Base-by-base conservation (phyloP, 108 stramenopile genomes). In the Stephanodiscus minutulus region DNA sequence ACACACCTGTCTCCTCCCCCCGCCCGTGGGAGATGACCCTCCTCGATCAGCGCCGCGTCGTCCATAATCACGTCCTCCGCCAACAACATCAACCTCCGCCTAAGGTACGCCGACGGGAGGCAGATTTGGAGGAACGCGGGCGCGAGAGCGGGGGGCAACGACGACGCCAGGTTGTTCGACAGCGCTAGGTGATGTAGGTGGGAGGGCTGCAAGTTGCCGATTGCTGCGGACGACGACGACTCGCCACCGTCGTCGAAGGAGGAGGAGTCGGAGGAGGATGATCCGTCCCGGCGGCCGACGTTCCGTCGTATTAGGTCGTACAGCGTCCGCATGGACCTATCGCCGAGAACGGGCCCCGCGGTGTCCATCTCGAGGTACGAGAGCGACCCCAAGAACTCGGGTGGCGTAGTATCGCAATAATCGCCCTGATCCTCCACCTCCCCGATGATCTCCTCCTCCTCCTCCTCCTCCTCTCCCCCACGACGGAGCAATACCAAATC, bases 41-140 rank as follows among this genome's bases (percentile, higher is more conserved):
- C 76, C 39, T 77, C 64, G 22, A 70, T 44, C 58, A 77, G 56
- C 25, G 76, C 62, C 7, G 41, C 50, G 60, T 77, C 76, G 36
- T 77, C 76, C 57, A 60, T 21, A 31, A 71, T 71, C 8, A 77
- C 63, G 24, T 78, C 65, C 71, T 78, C 70, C 18, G 59, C 70
- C 50, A 72, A 48, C 7, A 35, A 36, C n/a, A 17, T 61, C 9
- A 78, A 39, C n/a, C 49, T 70, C 7, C 37, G 43, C 44, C 61
- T 12, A 6, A 78, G 58, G 53, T 71, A 78, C 46, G 6, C 8
- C 21, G 27, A 28, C 11, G 77, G 66, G 13, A 78, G 9, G 31
- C 37, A 71, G 0, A 21, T 65, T 13, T 71, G 77, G 2, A 78
- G 57, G 11, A 67, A 36, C 27, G 22, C n/a, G 7, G 64, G 49